Percentiles rank a stretch among this genome's conserved stretches.
Conservation (phyloP, 176 grass and related monocot species). For the Phoenix roebelenii region DNA sequence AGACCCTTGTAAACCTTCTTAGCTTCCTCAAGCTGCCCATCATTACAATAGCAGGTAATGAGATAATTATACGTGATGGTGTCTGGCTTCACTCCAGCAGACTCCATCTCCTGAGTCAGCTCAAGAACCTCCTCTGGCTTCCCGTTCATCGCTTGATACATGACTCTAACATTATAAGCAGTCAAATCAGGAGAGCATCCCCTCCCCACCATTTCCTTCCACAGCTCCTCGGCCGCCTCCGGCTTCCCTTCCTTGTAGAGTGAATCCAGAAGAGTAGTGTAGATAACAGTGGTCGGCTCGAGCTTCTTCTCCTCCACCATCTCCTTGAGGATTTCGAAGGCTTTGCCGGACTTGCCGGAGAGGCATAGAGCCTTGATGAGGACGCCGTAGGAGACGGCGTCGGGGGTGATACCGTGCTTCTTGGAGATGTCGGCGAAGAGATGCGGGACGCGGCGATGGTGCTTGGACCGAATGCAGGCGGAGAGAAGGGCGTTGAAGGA, state of each 20-base stretch:
- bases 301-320: conserved; percentile 45
- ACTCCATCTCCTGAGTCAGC: conserved; percentile 51
- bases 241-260: conserved; percentile 43
- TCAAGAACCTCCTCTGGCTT: conserved; percentile 33
- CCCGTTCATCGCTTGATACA: conserved; percentile 11
- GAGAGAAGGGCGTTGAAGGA: conserved; percentile 72
- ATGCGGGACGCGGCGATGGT: conserved; percentile 24
- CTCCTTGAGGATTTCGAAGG: conserved; percentile 32
- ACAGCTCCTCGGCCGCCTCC: conserved; percentile 40
- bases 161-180: conserved; percentile 55
- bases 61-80: conserved; percentile 66
- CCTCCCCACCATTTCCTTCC: conserved; percentile 59
- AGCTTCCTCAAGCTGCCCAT: conserved; percentile 36
- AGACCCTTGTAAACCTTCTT: conserved; percentile 39
- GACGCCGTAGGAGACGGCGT: conserved; percentile 46
- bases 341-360: conserved; percentile 25
- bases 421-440: conserved; percentile 49
- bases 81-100: conserved; percentile 35
- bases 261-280: conserved; percentile 50
- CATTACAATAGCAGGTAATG: conserved; percentile 44
- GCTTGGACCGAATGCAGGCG: conserved; percentile 39
- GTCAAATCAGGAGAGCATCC: conserved; percentile 36
- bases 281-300: conserved; percentile 37
- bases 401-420: conserved; percentile 47
- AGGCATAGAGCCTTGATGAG: conserved; percentile 53